phyloP scores from a whole-genome alignment of 805 yeast species.

The Candida dendrica region DNA sequence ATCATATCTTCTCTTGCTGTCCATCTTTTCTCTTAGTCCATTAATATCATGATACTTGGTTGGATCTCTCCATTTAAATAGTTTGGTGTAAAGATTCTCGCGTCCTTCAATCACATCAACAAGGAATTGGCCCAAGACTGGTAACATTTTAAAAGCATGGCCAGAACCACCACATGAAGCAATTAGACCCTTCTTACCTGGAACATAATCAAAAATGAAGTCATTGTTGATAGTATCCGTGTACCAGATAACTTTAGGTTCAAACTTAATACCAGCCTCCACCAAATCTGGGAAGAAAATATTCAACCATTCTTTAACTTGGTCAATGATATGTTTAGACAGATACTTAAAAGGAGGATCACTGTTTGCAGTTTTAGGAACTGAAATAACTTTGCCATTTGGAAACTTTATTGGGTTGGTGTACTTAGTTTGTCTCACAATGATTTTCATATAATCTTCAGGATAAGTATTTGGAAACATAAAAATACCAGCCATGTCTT shows the following conservation, averaged over 20 bases:
- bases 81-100: constrained; percentile 7
- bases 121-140: constrained; percentile 24
- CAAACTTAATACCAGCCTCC: constrained; percentile 15
- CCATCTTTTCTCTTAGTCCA: constrained; percentile 7
- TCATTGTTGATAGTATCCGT: constrained; percentile 27
- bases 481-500: constrained; percentile 24
- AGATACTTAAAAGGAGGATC: constrained; percentile 16
- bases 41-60: constrained; percentile 10
- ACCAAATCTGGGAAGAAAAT: constrained; percentile 23
- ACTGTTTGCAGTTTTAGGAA: constrained; percentile 23
- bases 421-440: constrained; percentile 29
- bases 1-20: constrained; percentile 5
- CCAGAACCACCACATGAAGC: constrained; percentile 30
- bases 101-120: constrained; percentile 16
- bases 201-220: constrained; percentile 25
- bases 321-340: constrained; percentile 20
- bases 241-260: constrained; percentile 24
- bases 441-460: constrained; percentile 29
- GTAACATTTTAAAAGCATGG: constrained; percentile 28
- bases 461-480: constrained; percentile 26
- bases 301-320: constrained; percentile 20
- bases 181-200: constrained; percentile 21
- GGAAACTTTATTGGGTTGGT: constrained; percentile 20
- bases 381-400: constrained; percentile 20
- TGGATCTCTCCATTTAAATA: constrained; percentile 13